phyloP scores from a whole-genome alignment of 352 stramenopile species.

The Pythium myriotylum region DNA sequence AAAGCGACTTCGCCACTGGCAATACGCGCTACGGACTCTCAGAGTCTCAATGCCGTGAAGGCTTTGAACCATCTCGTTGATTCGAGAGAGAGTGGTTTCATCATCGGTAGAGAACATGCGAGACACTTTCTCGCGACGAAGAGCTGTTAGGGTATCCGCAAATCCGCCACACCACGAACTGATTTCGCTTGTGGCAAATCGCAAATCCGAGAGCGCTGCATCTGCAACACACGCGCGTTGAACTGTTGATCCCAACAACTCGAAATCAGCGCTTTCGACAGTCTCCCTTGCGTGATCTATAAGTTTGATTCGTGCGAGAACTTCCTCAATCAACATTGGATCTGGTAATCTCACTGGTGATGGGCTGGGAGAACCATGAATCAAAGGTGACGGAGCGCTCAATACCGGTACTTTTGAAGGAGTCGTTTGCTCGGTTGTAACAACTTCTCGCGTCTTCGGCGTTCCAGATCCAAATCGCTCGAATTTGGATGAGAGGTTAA shows the following conservation, averaged over 20 bases:
- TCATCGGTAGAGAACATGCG: conserved; percentile 40
- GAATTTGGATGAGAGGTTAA: conserved; percentile 80
- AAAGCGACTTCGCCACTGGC: conserved; percentile 61
- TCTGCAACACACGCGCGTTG: conserved; percentile 21
- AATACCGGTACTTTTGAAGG: background rate
- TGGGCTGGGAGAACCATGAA: conserved; percentile 1
- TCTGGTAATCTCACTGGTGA: conserved; percentile 22
- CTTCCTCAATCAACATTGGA: conserved; percentile 16
- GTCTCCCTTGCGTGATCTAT: background rate
- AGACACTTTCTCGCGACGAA: conserved; percentile 15
- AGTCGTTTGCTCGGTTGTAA: background rate
- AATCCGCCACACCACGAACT: conserved; percentile 46
- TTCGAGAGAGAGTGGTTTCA: conserved; percentile 43
- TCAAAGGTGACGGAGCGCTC: background rate
- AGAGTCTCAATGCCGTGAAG: conserved; percentile 50
- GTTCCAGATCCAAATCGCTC: conserved; percentile 52
- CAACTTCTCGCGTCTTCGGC: conserved; percentile 16
- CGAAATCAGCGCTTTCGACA: conserved; percentile 7
- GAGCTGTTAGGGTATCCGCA: conserved; percentile 44
- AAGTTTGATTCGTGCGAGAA: conserved; percentile 13
- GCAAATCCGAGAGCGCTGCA: conserved; percentile 46
- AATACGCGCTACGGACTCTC: conserved; percentile 59
- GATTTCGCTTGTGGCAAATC: conserved; percentile 52
- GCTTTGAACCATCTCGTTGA: conserved; percentile 44
- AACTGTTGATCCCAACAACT: conserved; percentile 3